phyloP scores from a whole-genome alignment of 2,329 filamentous ascomycete species.

The Metarhizium humberi region DNA sequence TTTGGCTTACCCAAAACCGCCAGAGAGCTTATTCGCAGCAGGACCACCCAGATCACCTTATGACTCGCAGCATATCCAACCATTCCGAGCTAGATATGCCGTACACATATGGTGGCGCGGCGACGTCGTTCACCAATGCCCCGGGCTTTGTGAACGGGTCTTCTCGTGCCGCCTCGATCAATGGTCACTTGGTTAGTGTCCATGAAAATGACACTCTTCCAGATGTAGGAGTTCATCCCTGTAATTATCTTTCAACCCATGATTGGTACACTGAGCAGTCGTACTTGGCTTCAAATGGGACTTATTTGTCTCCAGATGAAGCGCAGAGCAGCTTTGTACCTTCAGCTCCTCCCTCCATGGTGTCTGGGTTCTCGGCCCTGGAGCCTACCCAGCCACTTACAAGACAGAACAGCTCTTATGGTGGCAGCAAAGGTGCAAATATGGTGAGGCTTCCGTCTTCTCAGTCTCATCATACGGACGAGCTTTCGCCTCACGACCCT shows the following conservation, averaged over 20 bases:
- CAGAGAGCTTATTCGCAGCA: conserved; percentile 20
- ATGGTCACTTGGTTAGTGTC: conserved; percentile 24
- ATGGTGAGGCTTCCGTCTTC: conserved; percentile 30
- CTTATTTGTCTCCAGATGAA: conserved; percentile 15
- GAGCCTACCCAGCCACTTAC: conserved; percentile 31
- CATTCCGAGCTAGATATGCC: conserved; percentile 26
- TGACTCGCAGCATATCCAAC: conserved; percentile 36
- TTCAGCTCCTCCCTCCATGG: conserved; percentile 30
- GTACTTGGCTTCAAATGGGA: conserved; percentile 15
- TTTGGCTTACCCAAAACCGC: conserved; percentile 9
- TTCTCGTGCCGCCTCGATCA: conserved; percentile 21
- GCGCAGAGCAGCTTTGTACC: conserved; percentile 18
- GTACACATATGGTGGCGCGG: conserved; percentile 3
- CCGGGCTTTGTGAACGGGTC: conserved; percentile 17
- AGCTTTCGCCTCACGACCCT: conserved; percentile 14
- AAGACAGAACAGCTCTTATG: conserved; percentile 31
- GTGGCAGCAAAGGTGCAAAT: conserved; percentile 19
- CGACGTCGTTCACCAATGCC: conserved; percentile 17
- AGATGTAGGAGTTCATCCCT: conserved; percentile 28
- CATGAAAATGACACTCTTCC: conserved; percentile 22
- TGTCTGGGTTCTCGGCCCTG: conserved; percentile 28
- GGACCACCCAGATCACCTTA: conserved; percentile 23
- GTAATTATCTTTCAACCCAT: conserved; percentile 25
- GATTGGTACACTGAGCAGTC: conserved; percentile 15
- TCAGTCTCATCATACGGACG: conserved; percentile 21